These are phyloP conservation scores for Spinellus fusiger DNA, from an alignment of 192 early-diverging fungal genomes.

Conservation along the genomic window DNA sequence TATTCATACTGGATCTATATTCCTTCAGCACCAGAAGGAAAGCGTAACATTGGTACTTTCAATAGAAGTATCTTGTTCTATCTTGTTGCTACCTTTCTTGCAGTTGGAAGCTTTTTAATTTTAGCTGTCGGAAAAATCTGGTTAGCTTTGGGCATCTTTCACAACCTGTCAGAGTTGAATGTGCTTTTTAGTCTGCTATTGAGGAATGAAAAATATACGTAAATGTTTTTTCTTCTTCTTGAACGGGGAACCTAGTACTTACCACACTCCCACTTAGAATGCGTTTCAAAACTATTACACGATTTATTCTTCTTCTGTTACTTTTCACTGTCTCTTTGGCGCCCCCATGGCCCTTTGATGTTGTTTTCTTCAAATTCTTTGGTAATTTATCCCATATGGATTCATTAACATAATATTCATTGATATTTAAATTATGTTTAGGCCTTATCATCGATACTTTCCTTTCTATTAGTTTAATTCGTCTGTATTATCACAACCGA, in stretches of 20 bases:
- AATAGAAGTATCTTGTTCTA: conserved; percentile 3
- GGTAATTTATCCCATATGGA: not conserved
- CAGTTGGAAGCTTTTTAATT: conserved; percentile 2
- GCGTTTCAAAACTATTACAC: not conserved
- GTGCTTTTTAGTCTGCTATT: not conserved
- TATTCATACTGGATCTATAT: not conserved
- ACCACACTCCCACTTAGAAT: not conserved
- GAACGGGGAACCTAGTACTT: not conserved
- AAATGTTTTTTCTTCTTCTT: not conserved
- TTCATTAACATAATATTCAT: not conserved
- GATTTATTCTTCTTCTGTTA: conserved; percentile 6
- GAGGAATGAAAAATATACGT: not conserved
- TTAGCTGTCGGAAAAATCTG: conserved; percentile 24
- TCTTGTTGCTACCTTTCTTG: conserved; percentile 7
- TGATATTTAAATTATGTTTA: not conserved
- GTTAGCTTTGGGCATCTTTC: conserved; percentile 18
- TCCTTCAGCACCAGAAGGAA: not conserved
- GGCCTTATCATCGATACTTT: conserved; percentile 11
- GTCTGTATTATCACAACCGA: conserved; percentile 22
- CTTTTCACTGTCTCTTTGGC: conserved; percentile 10
- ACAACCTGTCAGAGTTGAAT: conserved; percentile 22
- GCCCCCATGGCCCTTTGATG: conserved; percentile 31
- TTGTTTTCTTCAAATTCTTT: conserved; percentile 31
- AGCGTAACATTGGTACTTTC: not conserved
- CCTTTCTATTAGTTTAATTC: conserved; percentile 11